Evolutionary conservation across 805 yeast genomes (phyloP), one percentile per base, ranked within the genome.

Genomic region (Blastobotrys mokoenaii): DNA sequence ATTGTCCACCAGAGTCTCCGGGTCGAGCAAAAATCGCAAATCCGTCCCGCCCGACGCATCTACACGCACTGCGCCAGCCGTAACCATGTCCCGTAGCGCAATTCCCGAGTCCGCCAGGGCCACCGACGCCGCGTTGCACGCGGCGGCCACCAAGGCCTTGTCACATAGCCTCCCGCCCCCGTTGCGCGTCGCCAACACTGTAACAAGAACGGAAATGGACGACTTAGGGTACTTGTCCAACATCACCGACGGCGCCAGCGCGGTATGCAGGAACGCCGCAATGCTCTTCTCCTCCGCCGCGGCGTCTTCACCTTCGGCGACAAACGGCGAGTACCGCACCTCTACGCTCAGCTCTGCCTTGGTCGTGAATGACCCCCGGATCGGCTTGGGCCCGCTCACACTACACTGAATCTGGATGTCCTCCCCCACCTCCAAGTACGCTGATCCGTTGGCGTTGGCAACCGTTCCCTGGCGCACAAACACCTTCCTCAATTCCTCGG

Each of bases 331-430:
- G 47, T 79, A 71, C 52, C 71, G 71, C 41, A 74, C 71, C 46
- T 73, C 79, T 10, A 84, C 87, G 22, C 80, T 73, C 36, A 85
- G 65, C 3, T 78, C 70, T 2, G 89, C 89, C 42, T 76, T 68
- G 17, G 82, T 79, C 33, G 76, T 70, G 60, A 82, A 85, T 3
- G 85, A 74, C 1, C 87, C 86, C 49, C 84, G 70, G 49, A 77
- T 79, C 6, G 97, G 96, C 52, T 88, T 72, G 3, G 97, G 97
- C 0, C 97, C 97, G 63, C 80, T 84, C 0, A 90, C 80, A 3
- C 87, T 73, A 1, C 82, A 82, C 45, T 80, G 76, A 4, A 87
- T 63, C 39, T 68, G 74, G 20, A 76, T 75, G 20, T 76, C 71
- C 7, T 22, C 27, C 29, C 76, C 84, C 0, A 71, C 66, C 61